Percentiles rank a stretch among this genome's conserved stretches.
Conservation (phyloP, 768 basidiomycete species). For the Termitomyces titanicus region DNA sequence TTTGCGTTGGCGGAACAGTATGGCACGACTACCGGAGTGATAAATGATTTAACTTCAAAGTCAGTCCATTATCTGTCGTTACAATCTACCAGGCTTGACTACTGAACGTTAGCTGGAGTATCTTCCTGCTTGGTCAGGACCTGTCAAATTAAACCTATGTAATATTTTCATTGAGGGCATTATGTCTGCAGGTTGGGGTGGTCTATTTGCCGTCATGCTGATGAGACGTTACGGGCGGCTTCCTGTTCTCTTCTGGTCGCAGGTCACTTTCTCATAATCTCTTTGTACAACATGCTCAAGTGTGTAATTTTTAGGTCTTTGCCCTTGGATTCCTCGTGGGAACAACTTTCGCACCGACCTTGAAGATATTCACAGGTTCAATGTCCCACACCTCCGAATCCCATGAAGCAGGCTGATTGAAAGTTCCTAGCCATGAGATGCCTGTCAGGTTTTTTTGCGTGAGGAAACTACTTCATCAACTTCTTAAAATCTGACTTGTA, state of each 20-base stretch:
- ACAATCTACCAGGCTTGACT: neutral
- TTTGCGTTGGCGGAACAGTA: conserved; percentile 57
- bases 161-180: neutral
- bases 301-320: conserved; percentile 35
- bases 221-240: conserved; percentile 63
- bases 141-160: neutral
- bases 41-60: conserved; percentile 64
- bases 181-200: conserved; percentile 46
- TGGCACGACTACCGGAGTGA: conserved; percentile 49
- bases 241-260: conserved; percentile 70
- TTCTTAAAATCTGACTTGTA: neutral
- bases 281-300: neutral
- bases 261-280: conserved; percentile 32
- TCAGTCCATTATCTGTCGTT: conserved; percentile 16
- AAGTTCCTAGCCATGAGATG: conserved; percentile 47
- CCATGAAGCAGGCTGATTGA: neutral
- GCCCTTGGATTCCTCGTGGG: conserved; percentile 55
- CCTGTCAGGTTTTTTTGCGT: conserved; percentile 55
- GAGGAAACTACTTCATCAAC: conserved; percentile 5
- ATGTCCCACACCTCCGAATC: neutral
- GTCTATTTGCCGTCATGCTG: conserved; percentile 55
- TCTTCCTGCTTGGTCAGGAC: conserved; percentile 51
- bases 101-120: conserved; percentile 48
- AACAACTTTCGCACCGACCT: conserved; percentile 49
- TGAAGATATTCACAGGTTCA: conserved; percentile 50